phyloP scores from a whole-genome alignment of 805 yeast species.

The Clavispora fructus region DNA sequence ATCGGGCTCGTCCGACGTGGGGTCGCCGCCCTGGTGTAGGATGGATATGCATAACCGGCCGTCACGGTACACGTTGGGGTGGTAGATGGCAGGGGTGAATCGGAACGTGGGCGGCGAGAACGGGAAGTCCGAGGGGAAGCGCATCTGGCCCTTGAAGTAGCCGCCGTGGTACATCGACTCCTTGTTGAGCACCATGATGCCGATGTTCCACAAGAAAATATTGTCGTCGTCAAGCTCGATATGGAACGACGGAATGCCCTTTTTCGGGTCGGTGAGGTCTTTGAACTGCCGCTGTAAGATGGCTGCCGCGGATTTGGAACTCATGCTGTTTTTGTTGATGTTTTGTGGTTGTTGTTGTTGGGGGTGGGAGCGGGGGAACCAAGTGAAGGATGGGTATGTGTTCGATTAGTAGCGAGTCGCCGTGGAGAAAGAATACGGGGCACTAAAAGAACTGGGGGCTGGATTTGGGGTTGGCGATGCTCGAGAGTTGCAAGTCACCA shows the following conservation, averaged over 20 bases:
- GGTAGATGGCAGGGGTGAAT: conserved; percentile 89
- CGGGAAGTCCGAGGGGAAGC: conserved; percentile 88
- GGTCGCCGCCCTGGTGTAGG: conserved; percentile 87
- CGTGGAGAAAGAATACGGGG: neutral
- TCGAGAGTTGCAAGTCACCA: neutral
- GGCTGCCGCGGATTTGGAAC: conserved; percentile 66
- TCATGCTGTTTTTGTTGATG: conserved; percentile 20
- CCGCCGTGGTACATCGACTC: conserved; percentile 94
- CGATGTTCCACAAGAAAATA: conserved; percentile 71
- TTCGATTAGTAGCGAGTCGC: neutral
- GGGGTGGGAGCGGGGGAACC: neutral
- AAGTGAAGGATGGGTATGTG: neutral
- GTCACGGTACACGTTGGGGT: conserved; percentile 92
- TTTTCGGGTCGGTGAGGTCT: conserved; percentile 89
- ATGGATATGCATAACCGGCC: conserved; percentile 92
- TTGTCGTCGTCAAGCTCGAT: conserved; percentile 57
- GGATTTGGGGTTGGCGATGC: neutral
- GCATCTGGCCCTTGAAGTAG: conserved; percentile 89
- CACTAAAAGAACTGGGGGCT: neutral
- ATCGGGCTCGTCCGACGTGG: conserved; percentile 85
- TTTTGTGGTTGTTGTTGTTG: neutral
- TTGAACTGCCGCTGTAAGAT: conserved; percentile 87
- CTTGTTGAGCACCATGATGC: conserved; percentile 84
- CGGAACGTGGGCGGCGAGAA: conserved; percentile 88
- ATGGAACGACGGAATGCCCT: conserved; percentile 57